Base-by-base conservation (phyloP, 257 asterid species). In the Fraxinus americana region DNA sequence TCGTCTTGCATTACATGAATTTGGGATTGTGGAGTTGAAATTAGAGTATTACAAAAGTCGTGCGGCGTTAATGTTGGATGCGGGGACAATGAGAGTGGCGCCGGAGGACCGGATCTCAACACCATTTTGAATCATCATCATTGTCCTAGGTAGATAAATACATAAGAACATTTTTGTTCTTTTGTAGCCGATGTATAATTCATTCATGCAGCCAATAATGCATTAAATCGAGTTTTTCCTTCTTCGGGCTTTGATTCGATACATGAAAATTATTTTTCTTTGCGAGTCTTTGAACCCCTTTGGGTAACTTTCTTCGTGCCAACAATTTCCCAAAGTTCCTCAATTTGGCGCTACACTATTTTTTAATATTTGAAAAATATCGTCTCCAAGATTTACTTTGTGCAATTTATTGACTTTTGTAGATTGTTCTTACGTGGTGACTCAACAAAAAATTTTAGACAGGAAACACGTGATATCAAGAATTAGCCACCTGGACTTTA, bases 51-150 rank as follows among this genome's bases (percentile, higher is more conserved):
- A 85, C 71, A 86, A 78, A 34, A 85, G 87, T 66, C 85, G 85
- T 52, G 82, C 77, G 17, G 78, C 79, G 10, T n/a, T 57, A 57
- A 34, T 9, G 79, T 29, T 79, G 36, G 70, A 79, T 69, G 79
- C 36, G 0, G 80, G 78, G 16, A 82, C 85, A 1, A 83, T 27
- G 80, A 85, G 91, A 75, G 72, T 11, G 4, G 85, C 90, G 13
- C 92, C 88, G 0, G 66, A n/a, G 90, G 92, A 43, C 90, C 92
- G 19, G 87, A 88, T 73, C 84, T 79, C 86, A 83, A 39, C 88
- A 85, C 71, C 92, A 86, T 75, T 81, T 72, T 34, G 80, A 71
- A 27, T 76, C 77, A 36, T 75, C 90, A 2, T 2, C 75, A 19
- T 36, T 30, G 12, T 38, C 75, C 3, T 76, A 65, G 27, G 4